Evolutionary conservation across 164 flowering plant species (phyloP), one percentile per base, ranked within the genome.

Genomic region (Umbilicus rupestris): DNA sequence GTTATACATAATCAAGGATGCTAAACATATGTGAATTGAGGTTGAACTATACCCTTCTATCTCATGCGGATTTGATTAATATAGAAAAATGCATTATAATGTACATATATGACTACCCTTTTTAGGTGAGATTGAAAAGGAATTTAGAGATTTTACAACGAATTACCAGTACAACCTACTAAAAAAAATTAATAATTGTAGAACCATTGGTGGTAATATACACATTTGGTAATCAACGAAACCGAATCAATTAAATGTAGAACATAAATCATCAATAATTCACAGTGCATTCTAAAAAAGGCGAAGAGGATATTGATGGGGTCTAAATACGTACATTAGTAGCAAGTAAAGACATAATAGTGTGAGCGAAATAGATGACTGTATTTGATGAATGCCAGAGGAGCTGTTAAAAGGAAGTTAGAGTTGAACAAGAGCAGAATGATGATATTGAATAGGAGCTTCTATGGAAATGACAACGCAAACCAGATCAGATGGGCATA

Each of bases 371-470:
- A 49, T 49, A 14, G 55, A 49, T n/a, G 24, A 6, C 55, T 49
- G 55, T 29, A 28, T 55, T 55, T 55, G 60, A 55, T 55, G 31
- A 55, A 55, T 55, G 33, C 60, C 60, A 26, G 33, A 55, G 12
- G 33, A 28, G 60, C 60, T 55, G 33, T 55, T 30, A 55, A 55
- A 14, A 50, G 57, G 57, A 50, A 22, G 57, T 50, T 16, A 24
- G 29, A 50, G 28, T 26, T 55, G 29, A 28, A 55, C 29, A 11
- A 12, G 5, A 12, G 19, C 19, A 26, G 7, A 26, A 15, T 55
- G 33, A 26, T 30, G 19, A 10, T 55, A 3, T 2, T 41, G 44
- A 41, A 41, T 41, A 41, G 12, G 60, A 55, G 58, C 14, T 52
- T 52, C 58, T 52, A 24, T 9, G 15, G 30, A 52, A 52, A 52